phyloP scores from a whole-genome alignment of 2,329 filamentous ascomycete species.

The Colletotrichum melonis region DNA sequence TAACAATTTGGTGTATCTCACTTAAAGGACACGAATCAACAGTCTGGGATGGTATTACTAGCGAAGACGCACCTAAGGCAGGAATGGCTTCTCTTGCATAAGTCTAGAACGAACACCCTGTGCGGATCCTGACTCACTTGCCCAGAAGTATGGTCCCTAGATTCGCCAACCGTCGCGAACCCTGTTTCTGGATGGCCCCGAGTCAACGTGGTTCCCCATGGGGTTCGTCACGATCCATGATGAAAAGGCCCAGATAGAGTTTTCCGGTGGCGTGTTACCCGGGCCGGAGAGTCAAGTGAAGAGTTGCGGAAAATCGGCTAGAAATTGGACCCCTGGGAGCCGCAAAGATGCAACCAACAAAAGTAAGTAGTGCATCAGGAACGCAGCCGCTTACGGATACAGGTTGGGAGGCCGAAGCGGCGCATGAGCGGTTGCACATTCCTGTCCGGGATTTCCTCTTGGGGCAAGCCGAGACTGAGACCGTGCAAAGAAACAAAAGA shows the following conservation, averaged over 20 bases:
- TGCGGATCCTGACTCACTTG: neutral
- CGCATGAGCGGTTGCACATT: slow-evolving; percentile 3
- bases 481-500: neutral
- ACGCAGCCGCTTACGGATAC: neutral
- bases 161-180: too few species aligned
- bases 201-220: neutral
- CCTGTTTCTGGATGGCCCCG: neutral
- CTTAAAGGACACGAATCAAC: neutral
- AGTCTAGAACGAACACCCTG: neutral
- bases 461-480: slow-evolving; percentile 13
- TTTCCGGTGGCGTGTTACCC: neutral
- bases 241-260: neutral
- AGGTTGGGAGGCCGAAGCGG: neutral
- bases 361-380: neutral
- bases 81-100: neutral
- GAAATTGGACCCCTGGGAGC: neutral
- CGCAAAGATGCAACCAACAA: neutral
- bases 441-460: slow-evolving; percentile 11
- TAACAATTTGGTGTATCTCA: neutral
- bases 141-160: neutral
- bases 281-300: neutral
- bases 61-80: neutral
- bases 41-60: neutral
- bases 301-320: slow-evolving; percentile 11
- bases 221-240: neutral